Conservation (phyloP, 139 green algal genomes). For the Gonium pectorale region DNA sequence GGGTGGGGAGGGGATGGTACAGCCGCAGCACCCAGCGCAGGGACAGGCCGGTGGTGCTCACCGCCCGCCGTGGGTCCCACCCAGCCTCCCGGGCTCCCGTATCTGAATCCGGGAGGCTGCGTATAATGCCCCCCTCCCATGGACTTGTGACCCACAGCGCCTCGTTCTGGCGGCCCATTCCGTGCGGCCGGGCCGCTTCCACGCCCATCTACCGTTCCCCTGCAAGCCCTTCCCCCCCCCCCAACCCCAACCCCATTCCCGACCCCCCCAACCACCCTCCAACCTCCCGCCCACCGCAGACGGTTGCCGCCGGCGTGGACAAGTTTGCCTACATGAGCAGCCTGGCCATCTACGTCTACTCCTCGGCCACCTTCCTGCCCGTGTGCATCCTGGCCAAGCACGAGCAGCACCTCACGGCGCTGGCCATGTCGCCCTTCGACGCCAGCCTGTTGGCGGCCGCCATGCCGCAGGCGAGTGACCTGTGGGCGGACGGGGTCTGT, state of each 20-base stretch:
- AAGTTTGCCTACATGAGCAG: slow-evolving; percentile 38
- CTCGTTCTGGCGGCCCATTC: neutral
- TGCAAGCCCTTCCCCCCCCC: neutral
- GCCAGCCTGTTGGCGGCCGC: slow-evolving; percentile 50
- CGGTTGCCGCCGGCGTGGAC: slow-evolving; percentile 13
- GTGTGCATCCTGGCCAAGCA: slow-evolving; percentile 53
- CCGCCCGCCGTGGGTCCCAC: no score
- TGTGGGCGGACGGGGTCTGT: no score
- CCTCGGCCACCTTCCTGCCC: slow-evolving; percentile 24
- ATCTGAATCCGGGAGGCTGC: no score
- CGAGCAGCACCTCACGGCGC: slow-evolving; percentile 45
- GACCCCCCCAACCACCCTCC: neutral
- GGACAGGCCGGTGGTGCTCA: no score
- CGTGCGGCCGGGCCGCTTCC: no score
- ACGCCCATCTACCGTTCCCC: no score
- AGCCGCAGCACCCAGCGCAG: no score
- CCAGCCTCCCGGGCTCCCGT: no score
- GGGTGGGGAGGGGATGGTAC: neutral
- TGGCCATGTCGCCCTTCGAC: slow-evolving; percentile 52
- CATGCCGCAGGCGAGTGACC: no score
- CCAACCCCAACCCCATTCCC: neutral
- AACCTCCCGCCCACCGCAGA: neutral
- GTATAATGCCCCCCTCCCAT: neutral
- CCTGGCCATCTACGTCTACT: slow-evolving; percentile 35
- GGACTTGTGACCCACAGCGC: neutral